These are phyloP conservation scores for Papiliotrema terrestris DNA, from an alignment of 1,284 basidiomycete species.

Conservation along the genomic window DNA sequence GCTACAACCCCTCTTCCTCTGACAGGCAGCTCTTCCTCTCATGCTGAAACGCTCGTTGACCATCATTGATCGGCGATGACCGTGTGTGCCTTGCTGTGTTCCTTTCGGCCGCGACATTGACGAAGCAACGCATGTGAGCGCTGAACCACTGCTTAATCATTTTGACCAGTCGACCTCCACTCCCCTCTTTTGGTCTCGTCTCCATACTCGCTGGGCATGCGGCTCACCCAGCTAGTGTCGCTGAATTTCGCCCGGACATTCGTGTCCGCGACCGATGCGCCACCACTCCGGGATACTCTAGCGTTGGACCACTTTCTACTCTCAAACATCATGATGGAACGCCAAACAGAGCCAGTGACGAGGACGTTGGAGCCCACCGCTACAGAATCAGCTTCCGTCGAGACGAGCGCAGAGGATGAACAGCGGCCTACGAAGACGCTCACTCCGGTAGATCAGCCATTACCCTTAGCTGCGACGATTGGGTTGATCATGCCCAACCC, in stretches of 20 bases:
- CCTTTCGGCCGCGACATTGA: too few relatives aligned
- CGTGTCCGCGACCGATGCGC: background rate
- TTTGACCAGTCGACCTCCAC: background rate
- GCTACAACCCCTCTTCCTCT: too few relatives aligned
- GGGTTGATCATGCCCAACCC: slow-evolving; percentile 49
- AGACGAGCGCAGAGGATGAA: background rate
- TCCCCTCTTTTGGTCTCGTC: background rate
- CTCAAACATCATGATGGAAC: background rate
- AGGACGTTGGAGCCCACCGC: background rate
- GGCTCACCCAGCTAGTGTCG: too few relatives aligned
- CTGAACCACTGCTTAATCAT: too few relatives aligned
- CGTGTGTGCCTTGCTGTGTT: too few relatives aligned
- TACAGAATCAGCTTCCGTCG: background rate
- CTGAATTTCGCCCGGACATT: too few relatives aligned
- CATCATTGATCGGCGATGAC: too few relatives aligned
- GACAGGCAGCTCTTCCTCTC: too few relatives aligned
- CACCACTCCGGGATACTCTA: background rate
- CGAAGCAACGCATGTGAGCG: too few relatives aligned
- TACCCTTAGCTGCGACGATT: slow-evolving; percentile 33
- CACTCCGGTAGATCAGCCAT: slow-evolving; percentile 14
- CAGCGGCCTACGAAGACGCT: slow-evolving; percentile 1
- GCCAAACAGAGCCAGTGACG: background rate
- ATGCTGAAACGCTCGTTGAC: too few relatives aligned
- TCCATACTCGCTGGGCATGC: too few relatives aligned
- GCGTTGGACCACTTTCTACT: background rate